Base-by-base conservation (phyloP, 768 basidiomycete species). In the Pulveroboletus sp. region DNA sequence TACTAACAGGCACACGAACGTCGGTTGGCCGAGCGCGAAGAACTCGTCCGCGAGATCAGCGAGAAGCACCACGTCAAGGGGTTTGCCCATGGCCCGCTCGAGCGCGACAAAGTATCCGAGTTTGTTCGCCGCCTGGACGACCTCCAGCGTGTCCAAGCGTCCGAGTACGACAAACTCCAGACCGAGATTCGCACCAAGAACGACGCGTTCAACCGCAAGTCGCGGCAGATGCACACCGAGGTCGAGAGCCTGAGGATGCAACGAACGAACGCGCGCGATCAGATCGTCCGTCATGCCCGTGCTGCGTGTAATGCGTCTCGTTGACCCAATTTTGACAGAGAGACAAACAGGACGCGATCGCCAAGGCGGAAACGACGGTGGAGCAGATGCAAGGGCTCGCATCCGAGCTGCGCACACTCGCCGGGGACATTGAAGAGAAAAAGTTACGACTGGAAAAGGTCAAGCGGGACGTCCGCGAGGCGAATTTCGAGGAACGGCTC, bases 371-470 rank as follows among this genome's bases (percentile, higher is more conserved):
- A 57, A 63, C 65, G 16, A 67, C 71, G 16, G 71, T 89, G 31
- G 86, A 89, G 51, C 74, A 69, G 14, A 73, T 80, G 41, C 74
- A 85, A 44, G 66, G 68, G 14, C 64, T 88, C 26, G 72, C 79
- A 12, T 71, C 77, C 9, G 77, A 81, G 22, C 70, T 87, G 9
- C 73, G 72, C 12, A 75, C 73, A 5, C 62, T 85, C 4, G 70
- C 76, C 26, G 75, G 70, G 10, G 86, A 91, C 48, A 82, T 90
- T 22, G 78, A 84, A 43, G 87, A 88, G 58, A 88, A 86, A 69
- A 78, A 71, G 46, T 61, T 66, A 4, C 76, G 84, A 5, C 63
- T 90, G 13, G 72, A 79, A 34, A 86, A 81, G 56, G 60, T 84
- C 42, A 82, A 82, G 55, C 56, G 62, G 5, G 81, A 85, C 17